Conservation (phyloP, 1,284 basidiomycete species). For the Malassezia furfur region DNA sequence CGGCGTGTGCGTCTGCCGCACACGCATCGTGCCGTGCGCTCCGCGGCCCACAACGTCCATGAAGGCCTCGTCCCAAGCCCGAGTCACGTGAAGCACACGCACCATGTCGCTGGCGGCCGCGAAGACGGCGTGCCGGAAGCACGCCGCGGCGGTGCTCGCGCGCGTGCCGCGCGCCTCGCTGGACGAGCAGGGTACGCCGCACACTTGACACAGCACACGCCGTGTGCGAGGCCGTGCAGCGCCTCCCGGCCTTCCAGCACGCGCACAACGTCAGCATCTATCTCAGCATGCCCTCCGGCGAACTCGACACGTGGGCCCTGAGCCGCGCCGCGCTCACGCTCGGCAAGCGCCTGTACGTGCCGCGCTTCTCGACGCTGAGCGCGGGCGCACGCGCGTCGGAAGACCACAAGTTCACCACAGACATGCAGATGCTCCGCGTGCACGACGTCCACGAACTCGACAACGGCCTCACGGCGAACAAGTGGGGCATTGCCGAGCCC, state of each 20-base stretch:
- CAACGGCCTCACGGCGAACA: constrained; percentile 34
- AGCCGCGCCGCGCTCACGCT: constrained; percentile 36
- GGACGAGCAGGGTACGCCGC: not conserved
- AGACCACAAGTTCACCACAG: constrained; percentile 29
- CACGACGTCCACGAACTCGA: constrained; percentile 36
- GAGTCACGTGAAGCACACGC: not conserved
- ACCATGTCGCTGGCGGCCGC: constrained; percentile 3
- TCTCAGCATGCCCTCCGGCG: constrained; percentile 46
- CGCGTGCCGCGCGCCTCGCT: not conserved
- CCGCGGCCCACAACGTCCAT: constrained; percentile 2
- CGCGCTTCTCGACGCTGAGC: constrained; percentile 42
- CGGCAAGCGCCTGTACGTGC: constrained; percentile 49
- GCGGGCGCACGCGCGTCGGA: constrained; percentile 19
- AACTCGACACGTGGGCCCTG: constrained; percentile 48
- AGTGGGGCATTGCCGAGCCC: constrained; percentile 50
- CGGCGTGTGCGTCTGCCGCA: constrained; percentile 4
- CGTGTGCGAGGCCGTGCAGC: not conserved
- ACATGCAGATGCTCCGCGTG: constrained; percentile 49
- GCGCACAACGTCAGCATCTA: constrained; percentile 46
- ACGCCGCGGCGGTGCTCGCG: not conserved
- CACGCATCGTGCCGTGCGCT: constrained; percentile 12
- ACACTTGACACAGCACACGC: not conserved
- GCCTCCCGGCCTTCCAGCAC: constrained; percentile 26
- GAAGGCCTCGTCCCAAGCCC: not conserved
- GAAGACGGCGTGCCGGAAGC: not conserved